These are phyloP conservation scores for Tuber umbilicatum DNA, from an alignment of 495 filamentous ascomycete genomes.

Conservation along the genomic window DNA sequence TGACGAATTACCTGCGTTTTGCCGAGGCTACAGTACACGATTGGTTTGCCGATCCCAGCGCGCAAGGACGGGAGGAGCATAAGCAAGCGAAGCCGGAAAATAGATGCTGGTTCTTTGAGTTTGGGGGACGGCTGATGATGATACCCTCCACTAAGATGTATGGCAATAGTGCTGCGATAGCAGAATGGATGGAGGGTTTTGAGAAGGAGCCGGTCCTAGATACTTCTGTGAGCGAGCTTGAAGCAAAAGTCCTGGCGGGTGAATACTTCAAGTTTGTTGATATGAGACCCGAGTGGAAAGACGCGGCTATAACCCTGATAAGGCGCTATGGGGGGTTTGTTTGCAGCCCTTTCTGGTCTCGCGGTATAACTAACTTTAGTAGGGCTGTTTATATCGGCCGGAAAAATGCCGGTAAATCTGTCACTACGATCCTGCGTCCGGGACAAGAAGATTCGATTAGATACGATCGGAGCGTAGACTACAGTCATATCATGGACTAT, in stretches of 20 bases:
- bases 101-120: background rate
- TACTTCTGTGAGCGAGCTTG: background rate
- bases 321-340: background rate
- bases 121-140: background rate
- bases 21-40: background rate
- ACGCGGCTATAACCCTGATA: background rate
- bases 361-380: background rate
- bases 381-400: background rate
- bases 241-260: background rate
- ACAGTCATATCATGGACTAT: slow-evolving; percentile 1
- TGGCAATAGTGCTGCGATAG: background rate
- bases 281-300: background rate
- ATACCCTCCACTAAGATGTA: background rate
- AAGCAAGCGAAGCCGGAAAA: background rate
- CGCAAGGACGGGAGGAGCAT: background rate
- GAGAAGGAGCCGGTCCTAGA: background rate
- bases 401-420: background rate
- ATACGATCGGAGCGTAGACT: background rate
- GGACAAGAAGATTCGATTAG: background rate
- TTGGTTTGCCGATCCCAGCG: background rate
- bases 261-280: background rate
- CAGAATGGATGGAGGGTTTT: background rate
- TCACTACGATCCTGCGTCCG: background rate
- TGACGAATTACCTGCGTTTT: background rate
- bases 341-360: background rate